phyloP scores from a whole-genome alignment of 306 rosid species.

The Astragalus glycyphyllos region DNA sequence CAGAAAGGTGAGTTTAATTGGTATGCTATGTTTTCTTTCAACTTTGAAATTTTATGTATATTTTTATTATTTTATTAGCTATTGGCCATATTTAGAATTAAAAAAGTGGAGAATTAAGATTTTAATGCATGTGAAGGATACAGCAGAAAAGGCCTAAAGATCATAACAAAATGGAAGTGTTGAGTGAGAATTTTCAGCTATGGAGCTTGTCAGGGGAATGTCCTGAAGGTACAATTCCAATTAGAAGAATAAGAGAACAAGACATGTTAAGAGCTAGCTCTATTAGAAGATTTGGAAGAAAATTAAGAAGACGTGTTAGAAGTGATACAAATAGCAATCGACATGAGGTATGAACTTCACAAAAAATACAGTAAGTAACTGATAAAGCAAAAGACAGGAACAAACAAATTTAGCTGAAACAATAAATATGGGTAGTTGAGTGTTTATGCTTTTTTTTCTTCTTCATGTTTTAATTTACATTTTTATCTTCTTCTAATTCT shows the following conservation, averaged over 20 bases:
- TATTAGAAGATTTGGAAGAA: slow-evolving; percentile 77
- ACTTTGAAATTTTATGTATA: too few species aligned
- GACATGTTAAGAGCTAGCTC: slow-evolving; percentile 87
- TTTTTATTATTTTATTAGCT: too few species aligned
- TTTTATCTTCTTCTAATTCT: too few species aligned
- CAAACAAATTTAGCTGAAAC: slow-evolving; percentile 16
- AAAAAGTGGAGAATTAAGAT: too few species aligned
- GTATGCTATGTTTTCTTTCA: too few species aligned
- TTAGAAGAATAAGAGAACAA: slow-evolving; percentile 78
- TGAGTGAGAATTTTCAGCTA: slow-evolving; percentile 60
- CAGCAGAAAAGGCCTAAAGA: slow-evolving; percentile 80
- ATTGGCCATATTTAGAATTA: too few species aligned
- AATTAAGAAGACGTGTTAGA: slow-evolving; percentile 63
- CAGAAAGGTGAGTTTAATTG: too few species aligned
- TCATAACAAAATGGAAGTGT: slow-evolving; percentile 38
- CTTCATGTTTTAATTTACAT: slow-evolving; percentile 4
- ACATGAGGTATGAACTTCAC: slow-evolving; percentile 72
- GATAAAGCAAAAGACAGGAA: slow-evolving; percentile 8
- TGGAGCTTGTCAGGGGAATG: slow-evolving; percentile 86
- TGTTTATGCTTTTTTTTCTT: background rate
- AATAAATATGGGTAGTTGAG: background rate
- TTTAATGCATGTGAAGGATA: slow-evolving; percentile 59
- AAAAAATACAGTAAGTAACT: slow-evolving; percentile 3
- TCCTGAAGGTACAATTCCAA: slow-evolving; percentile 93
- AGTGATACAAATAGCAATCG: slow-evolving; percentile 91